Evolutionary conservation across 2,329 filamentous ascomycete species (phyloP).

Genomic region (Chaetomiaceae sp.): DNA sequence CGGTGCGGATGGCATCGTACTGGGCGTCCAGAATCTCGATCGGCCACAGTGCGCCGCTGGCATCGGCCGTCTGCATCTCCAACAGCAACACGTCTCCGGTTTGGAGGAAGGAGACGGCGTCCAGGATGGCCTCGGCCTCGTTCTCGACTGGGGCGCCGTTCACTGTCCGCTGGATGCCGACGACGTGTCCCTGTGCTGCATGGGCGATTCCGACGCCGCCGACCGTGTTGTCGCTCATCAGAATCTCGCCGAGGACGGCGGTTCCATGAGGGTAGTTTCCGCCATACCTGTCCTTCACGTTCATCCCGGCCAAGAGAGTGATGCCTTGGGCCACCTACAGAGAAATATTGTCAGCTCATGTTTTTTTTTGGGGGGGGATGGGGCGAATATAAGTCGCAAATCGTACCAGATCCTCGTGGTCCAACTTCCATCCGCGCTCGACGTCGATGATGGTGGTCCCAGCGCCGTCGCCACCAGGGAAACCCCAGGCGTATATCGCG

Average conservation of each 20-base stretch:
- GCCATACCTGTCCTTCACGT: neutral
- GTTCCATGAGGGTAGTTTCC: slow-evolving; percentile 14
- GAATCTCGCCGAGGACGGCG: slow-evolving; percentile 18
- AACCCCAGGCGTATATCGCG: slow-evolving; percentile 15
- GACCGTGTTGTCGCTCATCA: slow-evolving; percentile 19
- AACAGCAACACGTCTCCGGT: slow-evolving; percentile 16
- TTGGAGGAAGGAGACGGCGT: slow-evolving; percentile 3
- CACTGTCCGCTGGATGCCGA: slow-evolving; percentile 1
- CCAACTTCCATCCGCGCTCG: slow-evolving; percentile 15
- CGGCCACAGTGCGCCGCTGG: neutral
- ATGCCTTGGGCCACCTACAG: neutral
- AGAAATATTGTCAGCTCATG: neutral
- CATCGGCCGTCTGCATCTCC: slow-evolving; percentile 11
- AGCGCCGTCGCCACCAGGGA: slow-evolving; percentile 16
- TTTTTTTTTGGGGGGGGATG: too few relatives aligned
- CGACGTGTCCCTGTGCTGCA: slow-evolving; percentile 10
- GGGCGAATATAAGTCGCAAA: too few relatives aligned
- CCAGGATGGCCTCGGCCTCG: slow-evolving; percentile 14
- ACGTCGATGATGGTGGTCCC: slow-evolving; percentile 12
- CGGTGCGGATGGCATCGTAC: slow-evolving; percentile 14
- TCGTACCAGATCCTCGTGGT: slow-evolving; percentile 13
- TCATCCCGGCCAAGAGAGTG: neutral
- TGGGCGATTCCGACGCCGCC: slow-evolving; percentile 18
- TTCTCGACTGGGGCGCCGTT: slow-evolving; percentile 2
- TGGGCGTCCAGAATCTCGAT: slow-evolving; percentile 13